Evolutionary conservation across 169 alveolate genomes (phyloP).

Genomic region (Theileria orientalis): DNA sequence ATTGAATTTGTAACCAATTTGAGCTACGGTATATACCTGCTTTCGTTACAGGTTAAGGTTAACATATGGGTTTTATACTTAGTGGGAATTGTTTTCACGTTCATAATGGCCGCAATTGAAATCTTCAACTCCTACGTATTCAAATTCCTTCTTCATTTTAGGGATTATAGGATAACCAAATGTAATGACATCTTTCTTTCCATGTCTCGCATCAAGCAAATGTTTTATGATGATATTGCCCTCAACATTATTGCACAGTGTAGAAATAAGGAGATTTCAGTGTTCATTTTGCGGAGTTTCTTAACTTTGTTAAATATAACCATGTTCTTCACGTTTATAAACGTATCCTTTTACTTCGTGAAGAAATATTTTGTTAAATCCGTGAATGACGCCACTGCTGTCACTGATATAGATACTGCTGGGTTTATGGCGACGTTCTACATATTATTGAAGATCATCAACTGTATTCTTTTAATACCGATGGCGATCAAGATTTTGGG

Average conservation of each 20-base stretch:
- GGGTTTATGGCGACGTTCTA: too few species aligned
- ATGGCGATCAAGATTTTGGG: slow-evolving; percentile 6
- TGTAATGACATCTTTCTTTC: slow-evolving; percentile 1
- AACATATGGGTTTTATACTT: not conserved
- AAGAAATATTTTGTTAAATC: too few species aligned
- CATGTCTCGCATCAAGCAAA: too few species aligned
- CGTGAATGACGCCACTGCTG: too few species aligned
- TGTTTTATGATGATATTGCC: slow-evolving; percentile 30
- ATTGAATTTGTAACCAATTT: slow-evolving; percentile 5
- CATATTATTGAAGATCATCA: slow-evolving; percentile 5
- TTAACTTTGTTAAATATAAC: slow-evolving; percentile 9
- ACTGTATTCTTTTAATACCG: slow-evolving; percentile 10
- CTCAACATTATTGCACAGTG: slow-evolving; percentile 17
- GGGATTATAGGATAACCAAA: slow-evolving; percentile 32
- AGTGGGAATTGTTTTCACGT: not conserved
- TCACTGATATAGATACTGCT: too few species aligned
- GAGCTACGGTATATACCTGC: slow-evolving; percentile 6
- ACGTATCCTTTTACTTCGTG: not conserved
- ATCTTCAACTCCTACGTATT: slow-evolving; percentile 7
- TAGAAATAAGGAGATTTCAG: slow-evolving; percentile 29
- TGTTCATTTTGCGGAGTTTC: slow-evolving; percentile 11
- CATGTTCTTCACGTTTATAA: not conserved
- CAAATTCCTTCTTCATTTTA: slow-evolving; percentile 5
- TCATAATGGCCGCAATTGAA: slow-evolving; percentile 4
- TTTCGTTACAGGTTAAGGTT: too few species aligned